Conservation (phyloP, 2,329 filamentous ascomycete genomes). For the Chrysoporthe austroafricana region DNA sequence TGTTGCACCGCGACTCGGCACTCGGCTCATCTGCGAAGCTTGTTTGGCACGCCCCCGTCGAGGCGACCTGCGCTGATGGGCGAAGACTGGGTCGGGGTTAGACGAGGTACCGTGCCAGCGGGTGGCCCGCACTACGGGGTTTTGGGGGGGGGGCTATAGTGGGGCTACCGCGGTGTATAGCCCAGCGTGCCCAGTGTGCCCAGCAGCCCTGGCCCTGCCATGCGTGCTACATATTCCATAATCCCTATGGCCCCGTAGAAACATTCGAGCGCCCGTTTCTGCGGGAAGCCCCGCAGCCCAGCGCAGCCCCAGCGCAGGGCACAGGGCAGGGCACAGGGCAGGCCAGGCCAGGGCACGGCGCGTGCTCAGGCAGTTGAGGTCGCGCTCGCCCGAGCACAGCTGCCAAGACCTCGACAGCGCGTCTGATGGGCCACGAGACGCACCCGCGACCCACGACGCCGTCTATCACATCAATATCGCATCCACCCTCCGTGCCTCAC, state of each 20-base stretch:
- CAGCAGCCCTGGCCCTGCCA: not conserved
- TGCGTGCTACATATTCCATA: too few species aligned
- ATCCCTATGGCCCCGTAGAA: not conserved
- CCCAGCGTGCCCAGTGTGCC: too few species aligned
- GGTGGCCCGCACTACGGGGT: not conserved
- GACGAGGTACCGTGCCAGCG: not conserved
- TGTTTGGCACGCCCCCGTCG: not conserved
- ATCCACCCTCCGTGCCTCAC: too few species aligned
- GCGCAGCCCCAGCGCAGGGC: too few species aligned
- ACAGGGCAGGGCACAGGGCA: too few species aligned
- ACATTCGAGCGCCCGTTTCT: slow-evolving; percentile 6
- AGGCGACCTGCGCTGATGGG: not conserved
- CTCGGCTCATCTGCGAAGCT: not conserved
- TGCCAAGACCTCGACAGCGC: too few species aligned
- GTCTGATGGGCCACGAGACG: too few species aligned
- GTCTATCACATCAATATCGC: too few species aligned
- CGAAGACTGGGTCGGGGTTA: not conserved
- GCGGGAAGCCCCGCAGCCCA: slow-evolving; percentile 2
- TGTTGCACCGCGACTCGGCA: not conserved
- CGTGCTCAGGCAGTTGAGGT: too few species aligned
- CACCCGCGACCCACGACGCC: too few species aligned
- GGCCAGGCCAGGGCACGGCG: too few species aligned
- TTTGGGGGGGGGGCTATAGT: not conserved
- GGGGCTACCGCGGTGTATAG: not conserved
- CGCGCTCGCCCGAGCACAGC: too few species aligned